Evolutionary conservation across 495 filamentous ascomycete species (phyloP).

Genomic region (Neurospora discreta): DNA sequence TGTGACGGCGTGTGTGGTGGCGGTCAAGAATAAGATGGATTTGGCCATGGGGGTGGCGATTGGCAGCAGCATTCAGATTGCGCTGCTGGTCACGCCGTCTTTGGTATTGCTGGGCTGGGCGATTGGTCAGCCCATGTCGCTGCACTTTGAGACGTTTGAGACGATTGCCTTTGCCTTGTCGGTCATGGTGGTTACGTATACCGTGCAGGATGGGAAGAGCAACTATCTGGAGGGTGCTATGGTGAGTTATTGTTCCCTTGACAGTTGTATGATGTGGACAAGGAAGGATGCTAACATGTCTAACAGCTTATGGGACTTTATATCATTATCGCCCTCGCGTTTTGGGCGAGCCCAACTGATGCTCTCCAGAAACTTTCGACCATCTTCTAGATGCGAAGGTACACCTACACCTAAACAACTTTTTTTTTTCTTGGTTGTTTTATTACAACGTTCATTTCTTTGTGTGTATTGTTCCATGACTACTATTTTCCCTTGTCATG

Average conservation of each 20-base stretch:
- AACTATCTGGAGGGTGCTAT: slow-evolving; percentile 94
- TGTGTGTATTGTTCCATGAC: neutral
- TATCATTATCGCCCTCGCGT: slow-evolving; percentile 76
- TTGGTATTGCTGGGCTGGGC: slow-evolving; percentile 84
- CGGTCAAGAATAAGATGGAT: slow-evolving; percentile 95
- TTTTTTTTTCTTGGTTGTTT: neutral
- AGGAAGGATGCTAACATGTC: neutral
- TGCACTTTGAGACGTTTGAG: slow-evolving; percentile 83
- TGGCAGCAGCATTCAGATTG: slow-evolving; percentile 89
- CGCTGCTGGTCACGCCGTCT: slow-evolving; percentile 81
- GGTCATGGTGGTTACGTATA: slow-evolving; percentile 82
- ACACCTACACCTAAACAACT: too few species aligned
- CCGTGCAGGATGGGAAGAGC: slow-evolving; percentile 86
- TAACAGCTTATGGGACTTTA: slow-evolving; percentile 47
- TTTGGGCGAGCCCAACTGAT: slow-evolving; percentile 77
- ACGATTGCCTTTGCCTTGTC: slow-evolving; percentile 88
- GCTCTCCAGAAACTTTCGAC: slow-evolving; percentile 17
- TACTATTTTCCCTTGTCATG: neutral
- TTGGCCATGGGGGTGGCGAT: slow-evolving; percentile 91
- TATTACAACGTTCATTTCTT: neutral
- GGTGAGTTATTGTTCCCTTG: slow-evolving; percentile 39
- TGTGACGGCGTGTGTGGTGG: slow-evolving; percentile 86
- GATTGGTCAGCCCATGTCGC: slow-evolving; percentile 70
- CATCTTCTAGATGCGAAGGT: neutral
- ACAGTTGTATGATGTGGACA: too few species aligned